A percentile compares a stretch with the other conserved stretches of the same genome.
These are phyloP conservation scores for Beauveria sp. DNA, from an alignment of 2,329 filamentous ascomycete species.

Conservation along the genomic window DNA sequence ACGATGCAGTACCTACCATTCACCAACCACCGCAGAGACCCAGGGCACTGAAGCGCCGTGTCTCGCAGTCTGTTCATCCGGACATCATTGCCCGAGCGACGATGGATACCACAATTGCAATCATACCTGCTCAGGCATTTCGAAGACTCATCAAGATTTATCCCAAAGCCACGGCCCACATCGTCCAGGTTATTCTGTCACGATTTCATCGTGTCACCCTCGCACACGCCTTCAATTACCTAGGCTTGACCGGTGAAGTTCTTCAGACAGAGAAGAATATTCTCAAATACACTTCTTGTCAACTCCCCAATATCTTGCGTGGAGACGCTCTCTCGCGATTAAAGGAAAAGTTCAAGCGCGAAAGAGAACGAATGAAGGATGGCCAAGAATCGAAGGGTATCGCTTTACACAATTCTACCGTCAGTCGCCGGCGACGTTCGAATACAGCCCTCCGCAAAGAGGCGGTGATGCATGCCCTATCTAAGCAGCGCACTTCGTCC, in stretches of 20 bases:
- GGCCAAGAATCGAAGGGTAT: conserved; percentile 84
- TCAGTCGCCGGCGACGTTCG: conserved; percentile 60
- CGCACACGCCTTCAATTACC: conserved; percentile 87
- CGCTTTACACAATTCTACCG: conserved; percentile 75
- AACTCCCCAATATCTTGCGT: conserved; percentile 82
- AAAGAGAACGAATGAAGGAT: conserved; percentile 71
- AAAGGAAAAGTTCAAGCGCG: conserved; percentile 85
- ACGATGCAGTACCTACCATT: conserved; percentile 31
- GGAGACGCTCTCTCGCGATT: conserved; percentile 75
- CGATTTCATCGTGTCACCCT: conserved; percentile 90
- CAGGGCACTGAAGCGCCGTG: conserved; percentile 32
- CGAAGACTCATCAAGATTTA: conserved; percentile 87
- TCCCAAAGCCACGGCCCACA: conserved; percentile 91
- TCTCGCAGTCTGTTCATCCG: conserved; percentile 76
- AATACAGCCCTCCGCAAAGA: conserved; percentile 73
- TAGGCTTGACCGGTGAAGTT: conserved; percentile 86
- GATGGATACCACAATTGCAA: conserved; percentile 94
- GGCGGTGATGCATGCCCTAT: conserved; percentile 62
- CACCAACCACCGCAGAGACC: conserved; percentile 26
- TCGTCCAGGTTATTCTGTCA: conserved; percentile 94
- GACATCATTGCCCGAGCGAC: conserved; percentile 96
- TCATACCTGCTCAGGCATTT: conserved; percentile 95
- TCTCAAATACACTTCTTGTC: conserved; percentile 84
- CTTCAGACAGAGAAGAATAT: conserved; percentile 88
- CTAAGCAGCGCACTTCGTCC: conserved; percentile 37